Base-by-base conservation (phyloP, 164 flowering plant species). In the Sextonia rubra region DNA sequence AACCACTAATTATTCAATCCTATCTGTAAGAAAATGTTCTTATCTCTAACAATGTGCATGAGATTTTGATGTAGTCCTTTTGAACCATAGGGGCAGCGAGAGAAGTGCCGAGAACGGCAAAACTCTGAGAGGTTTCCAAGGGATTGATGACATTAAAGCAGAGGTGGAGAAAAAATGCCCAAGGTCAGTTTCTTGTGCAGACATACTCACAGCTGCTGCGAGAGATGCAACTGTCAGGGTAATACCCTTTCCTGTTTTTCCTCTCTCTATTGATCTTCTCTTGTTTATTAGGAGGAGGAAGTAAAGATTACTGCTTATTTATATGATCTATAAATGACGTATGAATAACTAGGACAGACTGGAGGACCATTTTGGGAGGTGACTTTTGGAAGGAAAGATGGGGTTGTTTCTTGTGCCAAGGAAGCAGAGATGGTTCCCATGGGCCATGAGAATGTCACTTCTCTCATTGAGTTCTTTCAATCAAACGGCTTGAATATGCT, bases 141-240 rank as follows among this genome's bases (percentile, higher is more conserved):
- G 89, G 68, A 89, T 91, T 1, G 88, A 90, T 17, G 88, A 87
- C 0, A 88, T 90, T 63, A 93, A 93, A 70, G 83, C 83, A 1
- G 91, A 80, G 69, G 56, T 91, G 0, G 96, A 94, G 84, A 79
- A 75, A 69, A 65, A 72, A 67, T 94, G 98, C 78, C 92, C 94
- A 4, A 80, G 69, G 58, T 88, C 84, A 0, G 97, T 91, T 11
- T 94, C 97, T 3, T 94, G 98, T 60, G 86, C 98, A 4, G 97
- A 94, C 77, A 89, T 94, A 32, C 83, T 94, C 23, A 85, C 94
- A 0, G 83, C 90, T 2, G 90, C 89, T 0, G 82, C 94, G 1
- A 86, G 96, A 68, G 98, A 91, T 74, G 93, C 96, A 26, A 86
- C 90, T 0, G 48, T 80, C 24, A 30, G 60, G 60, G 77, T 74